These are phyloP conservation scores for Tylopilus plumbeoviolaceoides DNA, from an alignment of 768 basidiomycete species.

Conservation along the genomic window DNA sequence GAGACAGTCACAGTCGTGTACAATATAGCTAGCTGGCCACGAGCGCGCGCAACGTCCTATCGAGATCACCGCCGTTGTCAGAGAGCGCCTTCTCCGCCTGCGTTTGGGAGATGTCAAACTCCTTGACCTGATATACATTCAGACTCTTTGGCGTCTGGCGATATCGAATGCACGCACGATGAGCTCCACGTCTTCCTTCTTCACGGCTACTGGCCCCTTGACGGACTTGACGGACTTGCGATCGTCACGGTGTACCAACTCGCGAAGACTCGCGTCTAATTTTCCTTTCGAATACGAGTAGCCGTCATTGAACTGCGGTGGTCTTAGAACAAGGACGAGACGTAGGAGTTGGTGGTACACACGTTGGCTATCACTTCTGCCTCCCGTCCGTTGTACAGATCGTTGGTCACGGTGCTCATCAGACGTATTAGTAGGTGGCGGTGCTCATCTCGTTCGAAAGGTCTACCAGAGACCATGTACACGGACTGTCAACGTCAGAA, in stretches of 20 bases:
- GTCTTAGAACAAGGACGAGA: constrained; percentile 20
- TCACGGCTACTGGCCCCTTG: constrained; percentile 21
- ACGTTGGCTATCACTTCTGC: constrained; percentile 30
- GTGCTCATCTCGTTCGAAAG: no score
- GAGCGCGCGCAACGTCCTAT: constrained; percentile 24
- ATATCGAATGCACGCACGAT: constrained; percentile 19
- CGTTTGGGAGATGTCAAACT: constrained; percentile 26
- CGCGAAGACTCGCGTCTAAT: constrained; percentile 42
- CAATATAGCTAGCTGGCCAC: constrained; percentile 20
- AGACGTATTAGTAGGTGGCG: constrained; percentile 13
- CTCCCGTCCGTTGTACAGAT: constrained; percentile 28
- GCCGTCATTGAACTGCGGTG: constrained; percentile 49
- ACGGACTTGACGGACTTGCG: constrained; percentile 52
- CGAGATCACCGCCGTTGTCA: constrained; percentile 29
- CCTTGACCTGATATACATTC: constrained; percentile 22
- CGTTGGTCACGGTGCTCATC: constrained; percentile 10
- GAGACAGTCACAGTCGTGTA: not conserved
- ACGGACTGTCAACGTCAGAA: no score
- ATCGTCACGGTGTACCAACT: constrained; percentile 36
- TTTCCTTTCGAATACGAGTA: constrained; percentile 38
- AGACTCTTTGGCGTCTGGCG: not conserved
- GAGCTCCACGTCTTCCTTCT: constrained; percentile 28
- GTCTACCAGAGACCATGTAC: no score
- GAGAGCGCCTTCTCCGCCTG: constrained; percentile 30
- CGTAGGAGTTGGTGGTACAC: not conserved